These are phyloP conservation scores for Ceratonia siliqua DNA, from an alignment of 306 rosid genomes.

Conservation along the genomic window DNA sequence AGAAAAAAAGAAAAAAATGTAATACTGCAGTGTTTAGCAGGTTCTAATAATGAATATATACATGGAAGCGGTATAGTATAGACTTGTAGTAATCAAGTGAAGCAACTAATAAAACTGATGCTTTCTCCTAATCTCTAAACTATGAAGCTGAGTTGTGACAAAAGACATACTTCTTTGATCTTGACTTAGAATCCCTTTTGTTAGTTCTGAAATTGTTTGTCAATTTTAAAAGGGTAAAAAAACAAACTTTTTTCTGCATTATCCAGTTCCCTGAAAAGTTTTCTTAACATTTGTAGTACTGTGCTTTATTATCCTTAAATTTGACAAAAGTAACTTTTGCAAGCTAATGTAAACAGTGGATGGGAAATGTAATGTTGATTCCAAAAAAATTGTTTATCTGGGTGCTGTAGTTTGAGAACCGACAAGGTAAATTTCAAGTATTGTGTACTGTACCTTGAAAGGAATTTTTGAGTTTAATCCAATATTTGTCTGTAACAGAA, in stretches of 20 bases:
- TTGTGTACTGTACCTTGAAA: not conserved
- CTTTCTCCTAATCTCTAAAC: too few species aligned
- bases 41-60: too few species aligned
- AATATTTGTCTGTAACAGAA: not conserved
- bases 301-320: not conserved
- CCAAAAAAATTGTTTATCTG: not conserved
- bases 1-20: too few species aligned
- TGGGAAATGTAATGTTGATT: slow-evolving; percentile 1
- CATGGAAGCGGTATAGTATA: too few species aligned
- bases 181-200: too few species aligned
- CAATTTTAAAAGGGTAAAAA: too few species aligned
- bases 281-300: not conserved
- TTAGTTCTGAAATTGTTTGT: too few species aligned
- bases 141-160: too few species aligned
- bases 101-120: not conserved
- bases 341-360: slow-evolving; percentile 6
- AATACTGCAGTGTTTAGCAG: too few species aligned
- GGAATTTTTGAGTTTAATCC: not conserved
- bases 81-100: not conserved
- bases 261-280: too few species aligned
- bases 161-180: too few species aligned
- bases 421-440: not conserved
- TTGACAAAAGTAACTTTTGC: not conserved
- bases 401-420: not conserved
- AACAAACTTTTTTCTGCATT: too few species aligned